Evolutionary conservation across 345 rosid genomes (phyloP).

Genomic region (Eutrema heterophyllum): DNA sequence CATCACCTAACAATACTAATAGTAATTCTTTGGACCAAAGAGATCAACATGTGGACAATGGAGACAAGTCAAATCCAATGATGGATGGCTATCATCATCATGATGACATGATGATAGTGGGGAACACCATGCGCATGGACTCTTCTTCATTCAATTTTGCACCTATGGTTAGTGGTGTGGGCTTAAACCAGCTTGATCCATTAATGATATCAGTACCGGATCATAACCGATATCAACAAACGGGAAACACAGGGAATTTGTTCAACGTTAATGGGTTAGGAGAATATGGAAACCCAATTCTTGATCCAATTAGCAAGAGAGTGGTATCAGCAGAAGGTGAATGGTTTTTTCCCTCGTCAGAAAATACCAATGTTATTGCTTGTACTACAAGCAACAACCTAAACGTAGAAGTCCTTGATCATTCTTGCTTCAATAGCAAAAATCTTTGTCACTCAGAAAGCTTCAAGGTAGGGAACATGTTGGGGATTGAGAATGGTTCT

Average conservation of each 20-base stretch:
- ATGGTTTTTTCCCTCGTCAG: conserved; percentile 49
- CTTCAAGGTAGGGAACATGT: conserved; percentile 46
- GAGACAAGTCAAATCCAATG: conserved; percentile 38
- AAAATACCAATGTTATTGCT: conserved; percentile 29
- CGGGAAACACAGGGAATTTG: conserved; percentile 29
- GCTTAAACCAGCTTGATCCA: conserved; percentile 42
- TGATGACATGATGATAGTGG: conserved; percentile 35
- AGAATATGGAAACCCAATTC: conserved; percentile 27
- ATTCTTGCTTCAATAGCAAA: conserved; percentile 46
- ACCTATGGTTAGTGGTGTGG: conserved; percentile 20
- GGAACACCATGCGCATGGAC: conserved; percentile 45
- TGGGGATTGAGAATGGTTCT: conserved; percentile 51
- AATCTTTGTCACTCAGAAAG: conserved; percentile 29
- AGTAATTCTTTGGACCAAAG: conserved; percentile 50
- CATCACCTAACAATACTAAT: conserved; percentile 54
- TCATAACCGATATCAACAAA: conserved; percentile 37
- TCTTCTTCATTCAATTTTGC: conserved; percentile 41
- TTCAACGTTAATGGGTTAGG: conserved; percentile 38
- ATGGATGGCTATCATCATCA: conserved; percentile 36
- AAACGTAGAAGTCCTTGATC: conserved; percentile 39
- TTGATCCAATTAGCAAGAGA: conserved; percentile 33
- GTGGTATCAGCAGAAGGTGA: conserved; percentile 41
- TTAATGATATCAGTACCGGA: conserved; percentile 25
- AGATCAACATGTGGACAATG: conserved; percentile 25
- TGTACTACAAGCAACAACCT: conserved; percentile 41